Evolutionary conservation across 1,284 basidiomycete genomes (phyloP), one percentile per base, ranked within the genome.

Genomic region (Afroboletus lepidellus): DNA sequence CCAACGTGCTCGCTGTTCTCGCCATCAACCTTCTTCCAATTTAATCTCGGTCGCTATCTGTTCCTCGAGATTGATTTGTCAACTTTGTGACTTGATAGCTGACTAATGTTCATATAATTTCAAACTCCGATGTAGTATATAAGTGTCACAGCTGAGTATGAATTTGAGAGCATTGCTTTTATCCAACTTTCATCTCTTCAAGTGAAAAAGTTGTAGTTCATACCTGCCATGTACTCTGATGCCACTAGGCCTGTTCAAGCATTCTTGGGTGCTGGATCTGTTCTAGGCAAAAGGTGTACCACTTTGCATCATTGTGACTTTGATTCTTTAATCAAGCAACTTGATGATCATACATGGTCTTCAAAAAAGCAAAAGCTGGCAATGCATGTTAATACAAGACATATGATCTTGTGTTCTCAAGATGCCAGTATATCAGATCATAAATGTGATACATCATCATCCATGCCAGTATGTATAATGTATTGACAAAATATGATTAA

Each of bases 71-170:
- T 8, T 8, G 15, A 43, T 44, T 42, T 18, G 37, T 47, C 37
- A 60, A 42, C 29, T 6, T 30, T 18, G 32, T 25, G 23, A 24
- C 21, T 33, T 3, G n/a, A 32, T 23, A 2, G 13, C 44, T 63
- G 47, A 61, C 37, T 37, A 41, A 57, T 23, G 8, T 21, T 3
- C 1, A 4, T 9, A 8, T 18, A 13, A 24, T 30, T 66, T 62
- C 1, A 55, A 64, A 46, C 62, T 58, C 60, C 61, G 60, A 57
- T 0, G 0, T 0, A 1, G 6, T 51, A 60, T 64, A 62, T 62
- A 64, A 63, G 0, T 15, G 12, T 3, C 27, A 7, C 0, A 16
- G 25, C 46, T 64, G 50, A 24, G 39, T 37, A 0, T 18, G 4
- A 47, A 37, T 24, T 24, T 3, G 1, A 0, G 43, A 15, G 3